A percentile compares a stretch with the other conserved stretches of the same genome.
phyloP scores from a whole-genome alignment of 441 rosid species.

The Gossypium gossypioides region DNA sequence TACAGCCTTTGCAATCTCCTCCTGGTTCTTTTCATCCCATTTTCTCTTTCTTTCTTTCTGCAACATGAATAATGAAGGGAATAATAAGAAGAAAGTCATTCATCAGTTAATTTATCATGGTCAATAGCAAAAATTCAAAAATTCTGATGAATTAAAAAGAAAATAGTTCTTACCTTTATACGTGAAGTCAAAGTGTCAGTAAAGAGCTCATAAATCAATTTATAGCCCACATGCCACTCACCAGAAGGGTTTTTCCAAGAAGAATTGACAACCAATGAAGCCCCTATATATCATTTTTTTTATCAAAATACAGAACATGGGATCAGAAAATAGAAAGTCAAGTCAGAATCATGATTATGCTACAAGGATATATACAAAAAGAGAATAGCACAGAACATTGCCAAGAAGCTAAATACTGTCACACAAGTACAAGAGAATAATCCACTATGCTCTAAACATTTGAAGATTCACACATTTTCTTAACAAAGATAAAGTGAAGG shows the following conservation, averaged over 20 bases:
- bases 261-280: slow-evolving; percentile 57
- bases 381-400: not conserved
- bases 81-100: not conserved
- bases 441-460: not conserved
- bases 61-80: slow-evolving; percentile 1
- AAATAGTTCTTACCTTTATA: slow-evolving; percentile 47
- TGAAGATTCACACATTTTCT: not conserved
- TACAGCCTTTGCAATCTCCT: slow-evolving; percentile 77
- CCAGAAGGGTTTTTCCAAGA: slow-evolving; percentile 93
- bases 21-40: slow-evolving; percentile 87
- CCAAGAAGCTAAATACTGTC: not conserved
- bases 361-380: not conserved
- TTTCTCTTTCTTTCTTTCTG: slow-evolving; percentile 81
- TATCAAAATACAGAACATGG: not conserved
- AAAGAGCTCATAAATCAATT: slow-evolving; percentile 74
- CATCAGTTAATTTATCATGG: not conserved
- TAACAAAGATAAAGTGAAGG: not conserved
- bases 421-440: not conserved
- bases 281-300: slow-evolving; percentile 36
- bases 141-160: slow-evolving; percentile 10
- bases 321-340: not conserved
- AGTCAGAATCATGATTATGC: not conserved
- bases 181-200: slow-evolving; percentile 65
- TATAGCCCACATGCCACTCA: slow-evolving; percentile 89
- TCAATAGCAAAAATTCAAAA: not conserved